These are phyloP conservation scores for Acanthamoeba sp. DNA, from an alignment of 208 protist species.

Conservation along the genomic window DNA sequence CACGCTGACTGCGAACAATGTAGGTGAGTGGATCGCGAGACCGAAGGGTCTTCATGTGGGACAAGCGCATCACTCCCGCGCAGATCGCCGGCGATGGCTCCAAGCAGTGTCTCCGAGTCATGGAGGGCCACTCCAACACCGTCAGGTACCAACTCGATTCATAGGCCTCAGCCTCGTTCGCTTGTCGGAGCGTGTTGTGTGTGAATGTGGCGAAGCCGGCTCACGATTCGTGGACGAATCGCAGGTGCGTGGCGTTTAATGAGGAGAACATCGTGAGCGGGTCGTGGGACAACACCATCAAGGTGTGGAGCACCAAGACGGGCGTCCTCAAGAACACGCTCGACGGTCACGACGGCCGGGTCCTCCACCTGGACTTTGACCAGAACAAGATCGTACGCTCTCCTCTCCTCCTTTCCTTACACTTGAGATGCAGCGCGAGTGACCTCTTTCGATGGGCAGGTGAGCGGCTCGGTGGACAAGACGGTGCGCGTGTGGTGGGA, in stretches of 20 bases:
- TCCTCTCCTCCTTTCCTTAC: background rate
- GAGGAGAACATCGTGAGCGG: background rate
- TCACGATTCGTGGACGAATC: background rate
- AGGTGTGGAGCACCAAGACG: conserved; percentile 9
- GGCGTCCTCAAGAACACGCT: conserved; percentile 15
- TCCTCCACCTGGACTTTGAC: conserved; percentile 42
- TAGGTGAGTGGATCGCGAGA: conserved; percentile 46
- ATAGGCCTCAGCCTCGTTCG: too few relatives aligned
- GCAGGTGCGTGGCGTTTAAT: conserved; percentile 30
- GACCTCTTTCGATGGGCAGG: background rate
- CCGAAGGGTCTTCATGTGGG: conserved; percentile 22
- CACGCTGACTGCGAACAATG: background rate
- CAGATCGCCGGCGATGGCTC: too few relatives aligned
- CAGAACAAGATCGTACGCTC: conserved; percentile 34
- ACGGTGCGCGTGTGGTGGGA: conserved; percentile 31
- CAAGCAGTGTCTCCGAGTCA: background rate
- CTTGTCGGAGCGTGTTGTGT: background rate
- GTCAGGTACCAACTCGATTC: background rate
- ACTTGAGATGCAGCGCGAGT: too few relatives aligned
- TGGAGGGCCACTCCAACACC: conserved; percentile 53
- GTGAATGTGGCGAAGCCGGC: background rate
- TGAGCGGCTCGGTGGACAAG: conserved; percentile 64
- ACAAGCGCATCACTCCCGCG: background rate
- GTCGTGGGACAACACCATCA: conserved; percentile 54
- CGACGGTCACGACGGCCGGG: conserved; percentile 8